Evolutionary conservation across 768 basidiomycete genomes (phyloP).

Genomic region (Mycena rebaudengoi): DNA sequence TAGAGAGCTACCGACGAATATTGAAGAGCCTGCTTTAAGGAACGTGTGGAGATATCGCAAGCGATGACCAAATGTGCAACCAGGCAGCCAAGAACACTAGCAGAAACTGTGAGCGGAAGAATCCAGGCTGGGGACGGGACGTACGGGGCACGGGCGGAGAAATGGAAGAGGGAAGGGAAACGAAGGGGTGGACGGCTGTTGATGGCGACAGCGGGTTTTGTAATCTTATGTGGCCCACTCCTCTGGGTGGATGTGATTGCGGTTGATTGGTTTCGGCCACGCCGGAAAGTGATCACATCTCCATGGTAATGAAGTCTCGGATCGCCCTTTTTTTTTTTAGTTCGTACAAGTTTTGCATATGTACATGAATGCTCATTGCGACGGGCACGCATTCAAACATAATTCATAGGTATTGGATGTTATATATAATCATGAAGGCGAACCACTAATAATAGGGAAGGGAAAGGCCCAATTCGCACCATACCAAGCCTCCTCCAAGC

Average conservation of each 20-base stretch:
- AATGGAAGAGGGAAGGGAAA: constrained; percentile 38
- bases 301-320: constrained; percentile 17
- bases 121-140: not conserved
- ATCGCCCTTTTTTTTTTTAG: no score
- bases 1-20: constrained; percentile 43
- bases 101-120: not conserved
- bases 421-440: no score
- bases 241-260: constrained; percentile 30
- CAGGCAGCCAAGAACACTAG: constrained; percentile 71
- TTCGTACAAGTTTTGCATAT: no score
- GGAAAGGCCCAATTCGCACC: no score
- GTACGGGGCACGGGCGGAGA: constrained; percentile 17
- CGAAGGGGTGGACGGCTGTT: constrained; percentile 36
- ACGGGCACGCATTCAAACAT: no score
- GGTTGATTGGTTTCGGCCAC: constrained; percentile 11
- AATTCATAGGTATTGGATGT: no score
- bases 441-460: no score
- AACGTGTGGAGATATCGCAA: constrained; percentile 31
- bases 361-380: no score
- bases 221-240: constrained; percentile 38
- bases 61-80: constrained; percentile 57
- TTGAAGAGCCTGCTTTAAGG: constrained; percentile 44
- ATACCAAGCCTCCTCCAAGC: no score
- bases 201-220: constrained; percentile 47
- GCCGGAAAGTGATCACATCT: constrained; percentile 7